These are phyloP conservation scores for Colletotrichum navitas DNA, from an alignment of 2,329 filamentous ascomycete genomes.

Conservation along the genomic window DNA sequence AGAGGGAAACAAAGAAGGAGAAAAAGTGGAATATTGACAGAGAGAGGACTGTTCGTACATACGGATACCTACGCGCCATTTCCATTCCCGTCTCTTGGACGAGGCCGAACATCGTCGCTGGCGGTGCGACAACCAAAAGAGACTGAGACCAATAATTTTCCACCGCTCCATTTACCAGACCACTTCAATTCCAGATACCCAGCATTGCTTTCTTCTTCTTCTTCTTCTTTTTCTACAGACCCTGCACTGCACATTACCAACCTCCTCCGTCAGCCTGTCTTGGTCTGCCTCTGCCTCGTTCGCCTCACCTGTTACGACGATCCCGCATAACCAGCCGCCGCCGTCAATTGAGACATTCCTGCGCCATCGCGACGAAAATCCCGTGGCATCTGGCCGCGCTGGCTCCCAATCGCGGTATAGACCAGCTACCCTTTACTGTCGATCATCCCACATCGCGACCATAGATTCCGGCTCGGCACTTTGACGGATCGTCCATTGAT, in stretches of 20 bases:
- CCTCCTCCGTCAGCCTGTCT: constrained; percentile 10
- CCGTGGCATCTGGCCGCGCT: background rate
- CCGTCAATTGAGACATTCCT: constrained; percentile 38
- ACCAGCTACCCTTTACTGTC: constrained; percentile 17
- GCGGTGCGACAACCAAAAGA: background rate
- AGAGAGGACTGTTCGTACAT: background rate
- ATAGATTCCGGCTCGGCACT: constrained; percentile 1
- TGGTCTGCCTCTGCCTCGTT: background rate
- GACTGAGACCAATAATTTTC: background rate
- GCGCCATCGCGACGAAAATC: constrained; percentile 18
- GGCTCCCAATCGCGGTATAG: constrained; percentile 1
- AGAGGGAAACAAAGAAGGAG: background rate
- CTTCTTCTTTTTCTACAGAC: background rate
- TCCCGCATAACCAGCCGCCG: constrained; percentile 16
- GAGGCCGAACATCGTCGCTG: background rate
- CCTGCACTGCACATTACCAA: constrained; percentile 6
- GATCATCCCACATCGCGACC: constrained; percentile 15
- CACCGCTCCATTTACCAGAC: background rate
- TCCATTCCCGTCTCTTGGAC: background rate
- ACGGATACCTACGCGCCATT: background rate
- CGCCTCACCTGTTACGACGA: constrained; percentile 23
- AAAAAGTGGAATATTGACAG: background rate
- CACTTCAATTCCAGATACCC: constrained; percentile 31
- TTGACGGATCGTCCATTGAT: background rate
- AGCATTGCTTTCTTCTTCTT: constrained; percentile 20